Evolutionary conservation across 495 filamentous ascomycete species (phyloP), one percentile per base, ranked within the genome.

Genomic region (Podospora didyma): DNA sequence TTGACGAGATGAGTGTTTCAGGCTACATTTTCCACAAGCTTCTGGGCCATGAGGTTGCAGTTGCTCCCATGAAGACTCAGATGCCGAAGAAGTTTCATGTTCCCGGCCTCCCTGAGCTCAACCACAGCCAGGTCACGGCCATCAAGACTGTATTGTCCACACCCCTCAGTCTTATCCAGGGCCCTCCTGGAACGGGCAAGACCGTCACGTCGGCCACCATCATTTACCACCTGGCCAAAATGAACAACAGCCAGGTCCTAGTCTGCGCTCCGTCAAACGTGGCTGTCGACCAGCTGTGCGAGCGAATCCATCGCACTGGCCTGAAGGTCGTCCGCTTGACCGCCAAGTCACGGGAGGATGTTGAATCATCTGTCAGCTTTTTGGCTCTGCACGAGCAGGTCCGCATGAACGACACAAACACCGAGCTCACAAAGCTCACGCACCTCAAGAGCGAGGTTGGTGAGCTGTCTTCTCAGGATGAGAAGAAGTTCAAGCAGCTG

Each of bases 191-290:
- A 61, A 99, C 94, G 3, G 94, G 94, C 64, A 99, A 99, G 77
- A 99, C 94, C 0, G 94, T 99, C 49, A 99, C 94, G n/a, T 97
- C 95, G 20, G 94, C 95, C 20, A 99, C 94, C 0, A 95, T 99
- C 62, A 97, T 99, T 68, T 96, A 97, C 64, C 94, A 99, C 68
- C 82, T 99, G 57, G 87, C 90, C 59, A 99, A 96, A 74, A 87
- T 95, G 73, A 97, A 92, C 62, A 90, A 89, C 51, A 92, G 92
- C 46, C 95, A 96, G 63, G 92, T 97, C 21, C 78, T 99, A 42
- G 94, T 99, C 28, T 99, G 94, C 66, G 94, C 94, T 31, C 94
- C 94, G 2, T 99, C 94, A 42, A 99, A 99, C 78, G 94, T 99
- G 61, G 94, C 94, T 17, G 94, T 99, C 44, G 94, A 99, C 65